Conservation (phyloP, 2,329 filamentous ascomycete genomes). For the Aspergillus sp. region DNA sequence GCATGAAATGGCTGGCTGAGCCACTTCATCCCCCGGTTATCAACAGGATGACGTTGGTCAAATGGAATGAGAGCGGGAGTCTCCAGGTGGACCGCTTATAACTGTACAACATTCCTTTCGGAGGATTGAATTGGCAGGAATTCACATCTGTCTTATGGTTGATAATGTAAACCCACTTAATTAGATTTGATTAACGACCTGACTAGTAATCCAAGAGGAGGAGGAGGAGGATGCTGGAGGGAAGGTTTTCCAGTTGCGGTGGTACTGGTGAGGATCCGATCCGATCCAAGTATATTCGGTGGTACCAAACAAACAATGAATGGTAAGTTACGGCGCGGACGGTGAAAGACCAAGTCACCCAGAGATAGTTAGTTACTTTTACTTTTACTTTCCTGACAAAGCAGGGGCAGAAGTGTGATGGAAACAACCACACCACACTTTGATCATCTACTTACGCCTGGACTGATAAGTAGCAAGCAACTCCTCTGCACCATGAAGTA, state of each 20-base stretch:
- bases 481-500: too few species aligned
- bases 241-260: background rate
- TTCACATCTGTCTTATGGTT: background rate
- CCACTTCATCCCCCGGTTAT: background rate
- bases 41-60: slow-evolving; percentile 1
- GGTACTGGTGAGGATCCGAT: background rate
- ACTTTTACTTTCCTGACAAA: too few species aligned
- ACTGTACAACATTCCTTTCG: slow-evolving; percentile 8
- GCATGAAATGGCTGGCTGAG: slow-evolving; percentile 2
- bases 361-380: too few species aligned
- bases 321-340: background rate
- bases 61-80: slow-evolving; percentile 3
- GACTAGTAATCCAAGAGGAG: background rate
- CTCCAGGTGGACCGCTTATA: slow-evolving; percentile 9
- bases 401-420: too few species aligned
- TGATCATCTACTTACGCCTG: background rate
- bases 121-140: slow-evolving; percentile 1
- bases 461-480: background rate
- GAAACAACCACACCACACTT: background rate
- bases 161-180: background rate
- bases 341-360: background rate
- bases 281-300: background rate
- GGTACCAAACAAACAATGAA: background rate
- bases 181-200: slow-evolving; percentile 1
- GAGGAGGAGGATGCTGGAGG: background rate